These are phyloP conservation scores for Globisporangium sylvaticum DNA, from an alignment of 352 stramenopile genomes.

Conservation along the genomic window DNA sequence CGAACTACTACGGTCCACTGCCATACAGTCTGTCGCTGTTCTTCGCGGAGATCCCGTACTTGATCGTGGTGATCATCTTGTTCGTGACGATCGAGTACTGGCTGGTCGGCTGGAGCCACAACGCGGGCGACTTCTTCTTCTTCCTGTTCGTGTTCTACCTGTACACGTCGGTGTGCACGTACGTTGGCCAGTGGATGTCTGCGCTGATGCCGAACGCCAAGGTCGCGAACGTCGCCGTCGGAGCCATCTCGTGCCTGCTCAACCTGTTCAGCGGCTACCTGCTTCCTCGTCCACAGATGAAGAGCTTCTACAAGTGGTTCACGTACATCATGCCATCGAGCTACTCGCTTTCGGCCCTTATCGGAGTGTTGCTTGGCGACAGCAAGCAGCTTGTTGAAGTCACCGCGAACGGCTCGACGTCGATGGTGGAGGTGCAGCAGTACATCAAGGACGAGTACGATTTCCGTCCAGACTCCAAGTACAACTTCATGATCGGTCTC, in stretches of 20 bases:
- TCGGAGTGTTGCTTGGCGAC: constrained; percentile 26
- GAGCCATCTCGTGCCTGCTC: constrained; percentile 59
- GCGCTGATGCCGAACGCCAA: constrained; percentile 68
- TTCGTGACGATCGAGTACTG: constrained; percentile 67
- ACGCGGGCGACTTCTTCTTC: constrained; percentile 7
- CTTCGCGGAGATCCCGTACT: constrained; percentile 56
- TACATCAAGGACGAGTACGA: constrained; percentile 49
- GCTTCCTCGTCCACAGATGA: constrained; percentile 32
- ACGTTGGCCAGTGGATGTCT: constrained; percentile 72
- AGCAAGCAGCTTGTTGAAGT: constrained; percentile 31
- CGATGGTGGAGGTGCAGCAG: constrained; percentile 21
- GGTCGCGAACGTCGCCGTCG: constrained; percentile 72
- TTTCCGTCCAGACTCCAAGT: constrained; percentile 43
- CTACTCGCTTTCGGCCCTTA: constrained; percentile 32
- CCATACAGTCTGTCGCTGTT: constrained; percentile 66
- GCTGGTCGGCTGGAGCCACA: constrained; percentile 41
- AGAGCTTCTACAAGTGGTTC: constrained; percentile 39
- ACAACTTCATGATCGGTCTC: constrained; percentile 40
- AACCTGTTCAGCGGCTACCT: constrained; percentile 55
- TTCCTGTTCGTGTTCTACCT: constrained; percentile 43
- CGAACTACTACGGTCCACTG: constrained; percentile 69
- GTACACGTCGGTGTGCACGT: constrained; percentile 39
- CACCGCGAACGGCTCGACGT: no score
- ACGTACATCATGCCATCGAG: constrained; percentile 31
- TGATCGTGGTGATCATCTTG: constrained; percentile 40